A percentile compares a stretch with the other conserved stretches of the same genome.
Evolutionary conservation across 129 eudicot genomes (phyloP).

Genomic region (Mikania micrantha): DNA sequence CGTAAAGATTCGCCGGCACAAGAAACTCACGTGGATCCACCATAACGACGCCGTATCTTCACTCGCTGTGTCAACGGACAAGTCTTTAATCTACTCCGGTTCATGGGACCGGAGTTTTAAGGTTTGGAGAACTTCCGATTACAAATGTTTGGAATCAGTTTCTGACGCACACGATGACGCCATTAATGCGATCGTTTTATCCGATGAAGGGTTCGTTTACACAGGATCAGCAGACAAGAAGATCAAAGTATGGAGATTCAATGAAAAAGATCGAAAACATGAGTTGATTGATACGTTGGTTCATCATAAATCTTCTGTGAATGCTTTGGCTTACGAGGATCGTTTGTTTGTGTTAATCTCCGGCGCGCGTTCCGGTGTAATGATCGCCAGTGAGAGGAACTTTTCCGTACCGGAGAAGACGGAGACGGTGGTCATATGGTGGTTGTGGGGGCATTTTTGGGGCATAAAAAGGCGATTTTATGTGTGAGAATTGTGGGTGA

Average conservation of each 20-base stretch:
- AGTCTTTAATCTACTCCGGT: constrained; percentile 54
- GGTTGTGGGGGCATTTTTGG: constrained; percentile 68
- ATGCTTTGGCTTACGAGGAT: constrained; percentile 56
- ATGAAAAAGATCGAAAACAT: constrained; percentile 25
- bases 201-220: constrained; percentile 46
- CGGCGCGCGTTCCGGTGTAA: constrained; percentile 71
- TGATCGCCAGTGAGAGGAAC: constrained; percentile 58
- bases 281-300: constrained; percentile 28
- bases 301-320: constrained; percentile 67
- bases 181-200: constrained; percentile 48
- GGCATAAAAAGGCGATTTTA: constrained; percentile 69
- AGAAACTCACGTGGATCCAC: constrained; percentile 70
- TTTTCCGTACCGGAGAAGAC: too few relatives aligned
- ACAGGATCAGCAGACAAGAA: constrained; percentile 74
- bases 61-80: constrained; percentile 48
- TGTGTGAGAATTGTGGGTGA: constrained; percentile 59
- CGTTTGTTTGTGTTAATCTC: constrained; percentile 51
- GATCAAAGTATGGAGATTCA: constrained; percentile 56
- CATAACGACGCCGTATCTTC: constrained; percentile 71
- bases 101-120: constrained; percentile 84
- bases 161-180: constrained; percentile 82
- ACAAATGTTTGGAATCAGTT: constrained; percentile 65
- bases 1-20: constrained; percentile 47
- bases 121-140: constrained; percentile 66
- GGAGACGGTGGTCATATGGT: constrained; percentile 31